Conservation (phyloP, 306 rosid genomes). For the Oxytropis ochrocephala region DNA sequence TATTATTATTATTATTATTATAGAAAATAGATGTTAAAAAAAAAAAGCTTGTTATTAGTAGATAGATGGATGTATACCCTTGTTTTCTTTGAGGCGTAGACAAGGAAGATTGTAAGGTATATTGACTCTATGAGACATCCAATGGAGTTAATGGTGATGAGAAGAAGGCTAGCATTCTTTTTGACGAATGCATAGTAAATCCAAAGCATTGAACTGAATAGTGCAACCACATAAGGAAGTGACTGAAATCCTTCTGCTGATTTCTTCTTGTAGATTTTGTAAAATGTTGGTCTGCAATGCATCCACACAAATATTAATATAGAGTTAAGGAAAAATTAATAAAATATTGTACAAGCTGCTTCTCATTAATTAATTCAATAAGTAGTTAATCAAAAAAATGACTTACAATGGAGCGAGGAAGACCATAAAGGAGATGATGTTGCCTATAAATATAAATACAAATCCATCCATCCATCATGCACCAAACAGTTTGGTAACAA, state of each 20-base stretch:
- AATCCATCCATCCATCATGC: background rate
- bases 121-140: slow-evolving; percentile 60
- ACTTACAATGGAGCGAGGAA: slow-evolving; percentile 93
- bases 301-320: background rate
- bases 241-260: slow-evolving; percentile 69
- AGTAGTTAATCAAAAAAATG: background rate
- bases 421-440: slow-evolving; percentile 71
- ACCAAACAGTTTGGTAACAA: background rate
- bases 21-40: background rate
- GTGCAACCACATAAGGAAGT: slow-evolving; percentile 65
- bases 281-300: slow-evolving; percentile 89
- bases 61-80: slow-evolving; percentile 41
- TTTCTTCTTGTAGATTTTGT: slow-evolving; percentile 68
- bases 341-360: background rate
- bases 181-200: slow-evolving; percentile 76
- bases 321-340: background rate
- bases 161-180: slow-evolving; percentile 42
- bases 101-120: slow-evolving; percentile 51
- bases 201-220: slow-evolving; percentile 79
- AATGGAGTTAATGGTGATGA: slow-evolving; percentile 72
- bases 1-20: background rate
- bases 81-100: slow-evolving; percentile 51
- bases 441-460: slow-evolving; percentile 46
- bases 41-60: background rate
- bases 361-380: background rate